Conservation (phyloP, 495 filamentous ascomycete genomes). For the Saxispiralis lemnorum region DNA sequence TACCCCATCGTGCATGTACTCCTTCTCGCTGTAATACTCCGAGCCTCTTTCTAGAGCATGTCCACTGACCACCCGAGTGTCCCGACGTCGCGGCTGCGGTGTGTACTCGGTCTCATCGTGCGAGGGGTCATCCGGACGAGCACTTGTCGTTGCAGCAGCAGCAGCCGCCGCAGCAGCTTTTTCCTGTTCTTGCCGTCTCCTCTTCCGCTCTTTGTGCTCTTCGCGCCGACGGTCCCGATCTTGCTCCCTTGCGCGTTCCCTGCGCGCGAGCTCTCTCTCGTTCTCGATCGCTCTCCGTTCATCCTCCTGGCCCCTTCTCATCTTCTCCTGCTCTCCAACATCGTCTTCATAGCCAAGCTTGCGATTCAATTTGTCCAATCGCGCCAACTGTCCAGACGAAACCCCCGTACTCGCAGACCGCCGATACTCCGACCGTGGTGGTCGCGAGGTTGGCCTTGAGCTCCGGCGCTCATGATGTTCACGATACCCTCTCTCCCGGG, state of each 20-base stretch:
- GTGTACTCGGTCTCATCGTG: conserved; percentile 6
- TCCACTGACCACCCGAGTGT: conserved; percentile 23
- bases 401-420: conserved; percentile 16
- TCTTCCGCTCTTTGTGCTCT: conserved; percentile 17
- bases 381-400: conserved; percentile 21
- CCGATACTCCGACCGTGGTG: conserved; percentile 6
- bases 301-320: conserved; percentile 23
- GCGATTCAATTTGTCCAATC: conserved; percentile 23
- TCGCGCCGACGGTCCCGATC: conserved; percentile 15
- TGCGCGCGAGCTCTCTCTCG: conserved; percentile 25
- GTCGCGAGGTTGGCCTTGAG: not conserved
- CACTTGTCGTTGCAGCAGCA: not conserved
- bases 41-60: conserved; percentile 23
- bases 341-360: conserved; percentile 22
- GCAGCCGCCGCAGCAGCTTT: conserved; percentile 15
- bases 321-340: conserved; percentile 16
- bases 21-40: conserved; percentile 17
- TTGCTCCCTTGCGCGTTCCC: conserved; percentile 7
- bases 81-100: conserved; percentile 11
- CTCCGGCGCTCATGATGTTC: not conserved
- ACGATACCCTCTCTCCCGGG: conserved; percentile 6
- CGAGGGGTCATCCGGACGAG: conserved; percentile 1
- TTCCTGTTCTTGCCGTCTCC: conserved; percentile 17
- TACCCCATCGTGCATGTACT: conserved; percentile 18
- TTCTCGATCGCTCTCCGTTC: conserved; percentile 18